These are phyloP conservation scores for Beauveria medogensis DNA, from an alignment of 2,329 filamentous ascomycete species.

Conservation along the genomic window DNA sequence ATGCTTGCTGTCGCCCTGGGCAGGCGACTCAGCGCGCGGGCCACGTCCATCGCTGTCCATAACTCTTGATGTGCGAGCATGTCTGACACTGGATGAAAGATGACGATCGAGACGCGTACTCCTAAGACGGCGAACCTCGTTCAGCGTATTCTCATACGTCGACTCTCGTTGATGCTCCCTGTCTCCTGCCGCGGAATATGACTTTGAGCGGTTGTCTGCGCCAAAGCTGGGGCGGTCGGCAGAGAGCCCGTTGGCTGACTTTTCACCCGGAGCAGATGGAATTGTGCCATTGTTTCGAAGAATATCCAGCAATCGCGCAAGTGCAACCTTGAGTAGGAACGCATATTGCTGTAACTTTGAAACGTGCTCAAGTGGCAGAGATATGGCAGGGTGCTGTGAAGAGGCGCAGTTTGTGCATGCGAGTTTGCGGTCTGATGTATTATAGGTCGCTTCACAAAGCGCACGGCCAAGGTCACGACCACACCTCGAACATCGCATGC, in stretches of 20 bases:
- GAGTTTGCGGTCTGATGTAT: constrained; percentile 56
- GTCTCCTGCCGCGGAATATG: constrained; percentile 51
- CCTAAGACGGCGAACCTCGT: constrained; percentile 83
- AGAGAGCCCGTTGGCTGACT: constrained; percentile 33
- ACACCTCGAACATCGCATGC: constrained; percentile 66
- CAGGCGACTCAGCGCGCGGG: constrained; percentile 67
- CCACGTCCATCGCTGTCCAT: constrained; percentile 60
- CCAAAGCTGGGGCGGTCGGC: constrained; percentile 44
- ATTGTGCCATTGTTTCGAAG: constrained; percentile 76
- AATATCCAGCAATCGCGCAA: constrained; percentile 82
- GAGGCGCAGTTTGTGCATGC: constrained; percentile 63
- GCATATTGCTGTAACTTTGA: constrained; percentile 91
- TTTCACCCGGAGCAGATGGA: constrained; percentile 66
- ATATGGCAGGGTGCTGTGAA: constrained; percentile 41
- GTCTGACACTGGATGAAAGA: constrained; percentile 84
- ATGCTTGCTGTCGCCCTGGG: constrained; percentile 42
- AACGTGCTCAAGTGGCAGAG: constrained; percentile 58
- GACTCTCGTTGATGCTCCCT: constrained; percentile 57
- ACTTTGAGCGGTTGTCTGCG: constrained; percentile 65
- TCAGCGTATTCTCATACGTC: constrained; percentile 90
- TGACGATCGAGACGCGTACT: constrained; percentile 94
- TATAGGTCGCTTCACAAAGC: constrained; percentile 64
- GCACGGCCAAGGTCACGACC: constrained; percentile 58
- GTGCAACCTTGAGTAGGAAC: constrained; percentile 82
- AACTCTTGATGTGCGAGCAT: constrained; percentile 81